Percentiles rank a stretch among this genome's conserved stretches.
These are phyloP conservation scores for Aspergillus sp. DNA, from an alignment of 2,329 filamentous ascomycete genomes.

Conservation along the genomic window DNA sequence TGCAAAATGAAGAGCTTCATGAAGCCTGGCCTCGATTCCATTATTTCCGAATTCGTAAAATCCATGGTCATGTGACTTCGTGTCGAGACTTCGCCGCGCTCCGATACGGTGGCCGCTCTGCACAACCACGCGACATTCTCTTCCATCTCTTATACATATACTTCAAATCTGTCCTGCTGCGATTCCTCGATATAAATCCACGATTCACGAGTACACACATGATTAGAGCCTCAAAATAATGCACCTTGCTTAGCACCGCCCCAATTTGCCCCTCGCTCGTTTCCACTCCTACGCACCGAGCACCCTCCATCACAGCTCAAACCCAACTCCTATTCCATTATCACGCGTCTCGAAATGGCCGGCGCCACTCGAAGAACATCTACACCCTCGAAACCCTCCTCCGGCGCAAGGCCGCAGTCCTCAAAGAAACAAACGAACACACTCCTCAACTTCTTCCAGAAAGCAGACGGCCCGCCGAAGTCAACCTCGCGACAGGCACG, in stretches of 20 bases:
- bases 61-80: slow-evolving; percentile 26
- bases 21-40: not conserved
- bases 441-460: slow-evolving; percentile 77
- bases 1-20: not conserved
- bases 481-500: slow-evolving; percentile 56
- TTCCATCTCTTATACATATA: not conserved
- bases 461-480: slow-evolving; percentile 60
- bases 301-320: not conserved
- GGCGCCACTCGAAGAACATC: slow-evolving; percentile 30
- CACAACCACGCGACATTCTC: not conserved
- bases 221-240: not conserved
- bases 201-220: not conserved
- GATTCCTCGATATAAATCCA: not conserved
- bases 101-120: not conserved
- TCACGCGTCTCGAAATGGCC: slow-evolving; percentile 28
- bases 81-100: slow-evolving; percentile 29
- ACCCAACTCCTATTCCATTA: not conserved
- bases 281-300: not conserved
- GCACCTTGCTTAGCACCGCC: not conserved
- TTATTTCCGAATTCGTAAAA: slow-evolving; percentile 9
- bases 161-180: not conserved
- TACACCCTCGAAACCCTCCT: slow-evolving; percentile 36
- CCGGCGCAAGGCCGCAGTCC: slow-evolving; percentile 21
- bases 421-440: slow-evolving; percentile 59
- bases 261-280: not conserved